Conservation (phyloP, 208 protist species). For the Trypanosoma cruzi region DNA sequence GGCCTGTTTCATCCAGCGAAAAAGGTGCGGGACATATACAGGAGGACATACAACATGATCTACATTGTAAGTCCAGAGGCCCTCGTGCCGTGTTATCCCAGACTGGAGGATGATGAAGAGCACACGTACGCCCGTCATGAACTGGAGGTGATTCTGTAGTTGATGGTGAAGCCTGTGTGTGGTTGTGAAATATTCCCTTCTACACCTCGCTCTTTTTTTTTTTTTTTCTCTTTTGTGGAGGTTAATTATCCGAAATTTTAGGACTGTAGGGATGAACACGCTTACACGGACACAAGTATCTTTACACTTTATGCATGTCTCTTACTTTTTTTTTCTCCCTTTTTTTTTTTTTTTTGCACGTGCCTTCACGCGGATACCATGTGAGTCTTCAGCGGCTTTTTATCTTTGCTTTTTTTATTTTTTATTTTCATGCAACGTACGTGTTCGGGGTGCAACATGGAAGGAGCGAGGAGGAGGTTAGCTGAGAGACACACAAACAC, state of each 20-base stretch:
- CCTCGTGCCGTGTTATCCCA: constrained; percentile 95
- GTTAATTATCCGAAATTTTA: neutral
- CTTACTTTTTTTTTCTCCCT: constrained; percentile 12
- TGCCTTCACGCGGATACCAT: no score
- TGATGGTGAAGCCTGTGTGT: neutral
- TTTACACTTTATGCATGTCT: neutral
- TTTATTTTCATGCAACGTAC: no score
- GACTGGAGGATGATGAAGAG: constrained; percentile 55
- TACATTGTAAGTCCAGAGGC: constrained; percentile 97
- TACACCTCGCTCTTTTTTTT: constrained; percentile 17
- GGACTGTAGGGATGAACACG: neutral
- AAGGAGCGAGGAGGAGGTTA: neutral
- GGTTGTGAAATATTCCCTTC: neutral
- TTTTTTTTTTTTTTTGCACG: neutral
- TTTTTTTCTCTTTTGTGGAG: constrained; percentile 16
- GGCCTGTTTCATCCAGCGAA: constrained; percentile 99
- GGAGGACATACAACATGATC: constrained; percentile 99
- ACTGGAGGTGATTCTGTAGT: constrained; percentile 75
- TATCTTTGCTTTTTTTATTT: constrained; percentile 2
- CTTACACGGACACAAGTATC: no score
- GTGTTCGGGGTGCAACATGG: neutral
- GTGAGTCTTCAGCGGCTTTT: no score
- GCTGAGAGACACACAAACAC: neutral
- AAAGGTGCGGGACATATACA: constrained; percentile 99
- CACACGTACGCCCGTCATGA: constrained; percentile 74